These are phyloP conservation scores for Saraca asoca DNA, from an alignment of 331 rosid genomes.

Conservation along the genomic window DNA sequence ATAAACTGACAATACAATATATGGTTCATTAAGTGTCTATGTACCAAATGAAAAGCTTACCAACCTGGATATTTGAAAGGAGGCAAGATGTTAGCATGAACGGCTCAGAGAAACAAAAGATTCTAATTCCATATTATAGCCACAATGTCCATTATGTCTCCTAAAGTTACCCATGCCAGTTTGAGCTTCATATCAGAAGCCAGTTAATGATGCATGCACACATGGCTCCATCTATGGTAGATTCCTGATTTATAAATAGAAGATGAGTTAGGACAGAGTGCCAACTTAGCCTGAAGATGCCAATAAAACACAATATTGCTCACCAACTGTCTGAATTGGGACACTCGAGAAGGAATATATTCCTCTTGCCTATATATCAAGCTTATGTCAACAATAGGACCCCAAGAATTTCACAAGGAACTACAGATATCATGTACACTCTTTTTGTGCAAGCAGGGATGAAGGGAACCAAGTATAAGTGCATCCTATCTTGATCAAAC, in stretches of 20 bases:
- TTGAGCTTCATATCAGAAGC: neutral
- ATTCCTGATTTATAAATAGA: conserved; percentile 22
- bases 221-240: too few species aligned
- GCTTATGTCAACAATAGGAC: neutral
- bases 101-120: neutral
- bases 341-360: conserved; percentile 33
- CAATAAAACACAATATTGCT: conserved; percentile 26
- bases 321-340: conserved; percentile 25
- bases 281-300: conserved; percentile 16
- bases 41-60: too few species aligned
- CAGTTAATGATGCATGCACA: too few species aligned
- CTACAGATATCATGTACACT: neutral
- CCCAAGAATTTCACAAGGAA: neutral
- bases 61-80: neutral
- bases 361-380: conserved; percentile 29
- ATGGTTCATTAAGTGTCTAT: too few species aligned
- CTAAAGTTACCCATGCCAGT: neutral
- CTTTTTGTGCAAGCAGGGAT: conserved; percentile 14
- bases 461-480: conserved; percentile 34
- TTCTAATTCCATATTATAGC: neutral
- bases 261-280: conserved; percentile 29
- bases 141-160: too few species aligned
- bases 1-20: too few species aligned
- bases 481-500: conserved; percentile 6
- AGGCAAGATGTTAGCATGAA: neutral